Base-by-base conservation (phyloP, 768 basidiomycete genomes). In the Coprinopsis sp. region DNA sequence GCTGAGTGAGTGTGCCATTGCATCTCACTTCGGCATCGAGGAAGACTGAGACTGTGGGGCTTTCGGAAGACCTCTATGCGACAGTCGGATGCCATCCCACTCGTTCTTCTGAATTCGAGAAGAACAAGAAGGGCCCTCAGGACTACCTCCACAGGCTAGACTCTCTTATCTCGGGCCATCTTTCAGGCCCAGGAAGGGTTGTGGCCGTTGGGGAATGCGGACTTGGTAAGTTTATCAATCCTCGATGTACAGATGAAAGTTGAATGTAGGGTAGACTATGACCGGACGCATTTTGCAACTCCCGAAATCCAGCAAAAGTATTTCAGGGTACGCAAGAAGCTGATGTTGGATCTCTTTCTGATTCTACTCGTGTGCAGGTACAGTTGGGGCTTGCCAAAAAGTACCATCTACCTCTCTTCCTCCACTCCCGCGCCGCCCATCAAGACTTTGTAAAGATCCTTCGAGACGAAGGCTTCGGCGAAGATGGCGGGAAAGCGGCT, bases 41-140 rank as follows among this genome's bases (percentile, higher is more conserved):
- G n/a, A n/a, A n/a, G n/a, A n/a, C n/a, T n/a, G n/a, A n/a, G n/a
- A n/a, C 23, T 33, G 18, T 37, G 34, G 18, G 8, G 19, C n/a
- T n/a, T 2, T 21, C 23, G 3, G 16, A 46, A 82, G 87, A 71
- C 11, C 60, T 88, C 12, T 87, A 81, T 58, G 78, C 83, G 14
- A 91, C 90, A 1, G 77, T 82, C 6, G 89, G 89, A 16, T 84
- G 84, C 50, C 90, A 91, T 62, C 89, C 89, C 0, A 89, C 87
- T 13, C 81, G 84, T 16, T 78, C 83, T 1, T 63, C 53, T 6
- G 84, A 91, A 58, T 87, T 90, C 46, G 81, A 83, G 27, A 62
- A 68, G 46, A 73, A 73, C 57, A 61, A 65, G 2, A 73, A 62
- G 12, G 86, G 86, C 0, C 74, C 77, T 0, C 73, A 76, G 1